Evolutionary conservation across 2,329 filamentous ascomycete species (phyloP), one percentile per base, ranked within the genome.

Genomic region (Botrytis paeoniae): DNA sequence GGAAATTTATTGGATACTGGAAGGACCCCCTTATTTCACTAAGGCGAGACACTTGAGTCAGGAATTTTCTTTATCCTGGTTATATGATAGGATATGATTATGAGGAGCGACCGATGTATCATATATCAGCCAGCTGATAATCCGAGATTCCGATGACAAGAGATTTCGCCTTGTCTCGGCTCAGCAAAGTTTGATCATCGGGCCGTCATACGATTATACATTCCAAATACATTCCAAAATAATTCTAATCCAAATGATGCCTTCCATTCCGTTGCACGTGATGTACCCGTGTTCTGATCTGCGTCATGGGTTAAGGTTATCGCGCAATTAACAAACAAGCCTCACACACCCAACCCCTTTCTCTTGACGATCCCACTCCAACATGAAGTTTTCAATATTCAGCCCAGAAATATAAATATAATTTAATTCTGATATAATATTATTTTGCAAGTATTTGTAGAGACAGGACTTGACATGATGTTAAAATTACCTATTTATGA

Each of bases 241-340:
- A 29, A 41, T 62, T n/a, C 35, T 16, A 39, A 39, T 39, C 22
- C 35, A 39, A 18, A 62, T 41, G 60, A 8, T 62, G 16, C 60
- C 22, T 39, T 39, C 7, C 14, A 43, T n/a, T 41, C 14, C 37
- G 16, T 10, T 39, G 32, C 69, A 70, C 69, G 43, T 70, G 43
- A 70, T 43, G 16, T 43, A 39, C 48, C 61, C 61, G 20, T 59
- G 69, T 14, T 37, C 3, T 9, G 69, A 71, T 66, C 70, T 70
- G 45, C 61, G 37, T 20, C 60, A 39, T 65, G 43, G 60, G 35
- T 71, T 65, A 57, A 57, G 51, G 51, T 57, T 57, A 57, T 57
- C n/a, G 51, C n/a, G 51, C 51, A 57, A 57, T 57, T 29, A 14
- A 57, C 51, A 57, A 29, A 57, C n/a, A 57, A 57, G 51, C n/a